A percentile compares a stretch with the other conserved stretches of the same genome.
Conservation (phyloP, 768 basidiomycete species). For the Mycena vitilis region DNA sequence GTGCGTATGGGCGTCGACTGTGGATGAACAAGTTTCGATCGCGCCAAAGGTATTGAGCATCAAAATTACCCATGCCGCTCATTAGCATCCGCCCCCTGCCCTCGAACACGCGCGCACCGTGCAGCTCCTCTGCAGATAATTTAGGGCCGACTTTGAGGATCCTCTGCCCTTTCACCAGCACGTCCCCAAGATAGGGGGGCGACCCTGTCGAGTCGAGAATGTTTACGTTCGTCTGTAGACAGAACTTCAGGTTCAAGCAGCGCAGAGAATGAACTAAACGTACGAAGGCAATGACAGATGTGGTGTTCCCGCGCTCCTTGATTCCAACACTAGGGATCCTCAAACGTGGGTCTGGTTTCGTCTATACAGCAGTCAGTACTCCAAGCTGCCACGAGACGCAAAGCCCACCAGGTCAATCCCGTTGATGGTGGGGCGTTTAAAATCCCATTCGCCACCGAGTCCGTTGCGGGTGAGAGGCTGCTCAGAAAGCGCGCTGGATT, state of each 20-base stretch:
- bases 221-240: constrained; percentile 41
- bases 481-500: not conserved
- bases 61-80: constrained; percentile 46
- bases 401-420: constrained; percentile 26
- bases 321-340: constrained; percentile 21
- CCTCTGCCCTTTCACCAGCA: constrained; percentile 45
- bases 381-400: not conserved
- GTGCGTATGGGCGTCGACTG: constrained; percentile 50
- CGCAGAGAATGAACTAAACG: not conserved
- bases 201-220: constrained; percentile 50
- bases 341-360: constrained; percentile 32
- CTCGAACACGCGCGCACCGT: constrained; percentile 40
- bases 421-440: constrained; percentile 12
- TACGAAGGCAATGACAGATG: constrained; percentile 27
- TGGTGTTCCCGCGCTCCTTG: not conserved
- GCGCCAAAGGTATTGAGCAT: too few species aligned
- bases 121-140: constrained; percentile 37
- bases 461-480: constrained; percentile 17
- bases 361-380: not conserved
- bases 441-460: constrained; percentile 29
- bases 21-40: not conserved
- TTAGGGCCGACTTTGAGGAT: constrained; percentile 44
- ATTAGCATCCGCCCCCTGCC: constrained; percentile 49
- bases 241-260: too few species aligned
- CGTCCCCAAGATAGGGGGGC: constrained; percentile 47